A percentile compares a stretch with the other conserved stretches of the same genome.
Evolutionary conservation across 257 asterid genomes (phyloP).

Genomic region (Nicotiana noctiflora): DNA sequence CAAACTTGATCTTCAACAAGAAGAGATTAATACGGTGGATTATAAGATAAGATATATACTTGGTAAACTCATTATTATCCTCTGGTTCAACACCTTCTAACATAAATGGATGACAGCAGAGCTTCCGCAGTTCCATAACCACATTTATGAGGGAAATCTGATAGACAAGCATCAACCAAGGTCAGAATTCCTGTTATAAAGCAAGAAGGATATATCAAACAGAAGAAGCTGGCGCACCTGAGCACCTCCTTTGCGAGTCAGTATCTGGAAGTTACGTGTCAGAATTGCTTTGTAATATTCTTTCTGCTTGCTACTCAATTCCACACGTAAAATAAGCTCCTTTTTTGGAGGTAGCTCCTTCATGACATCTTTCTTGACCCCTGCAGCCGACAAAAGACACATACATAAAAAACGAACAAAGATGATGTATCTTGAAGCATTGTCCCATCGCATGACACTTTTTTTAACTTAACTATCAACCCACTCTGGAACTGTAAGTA

Average conservation of each 20-base stretch:
- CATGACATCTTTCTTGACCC: conserved; percentile 96
- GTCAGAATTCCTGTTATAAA: conserved; percentile 9
- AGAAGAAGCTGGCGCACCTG: conserved; percentile 47
- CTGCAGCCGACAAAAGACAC: conserved; percentile 29
- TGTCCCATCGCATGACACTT: background rate
- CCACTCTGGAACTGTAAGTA: background rate
- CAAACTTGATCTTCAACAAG: background rate
- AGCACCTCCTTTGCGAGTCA: conserved; percentile 95
- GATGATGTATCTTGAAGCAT: background rate
- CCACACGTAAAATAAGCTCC: conserved; percentile 93
- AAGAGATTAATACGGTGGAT: background rate
- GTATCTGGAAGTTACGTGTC: conserved; percentile 92
- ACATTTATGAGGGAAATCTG: conserved; percentile 93
- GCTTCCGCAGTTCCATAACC: conserved; percentile 99
- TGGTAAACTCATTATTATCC: conserved; percentile 61
- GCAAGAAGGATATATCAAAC: conserved; percentile 11
- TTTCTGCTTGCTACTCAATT: conserved; percentile 90
- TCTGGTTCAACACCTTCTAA: conserved; percentile 99
- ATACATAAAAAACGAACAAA: background rate
- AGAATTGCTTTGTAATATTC: conserved; percentile 93
- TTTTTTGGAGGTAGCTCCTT: conserved; percentile 92
- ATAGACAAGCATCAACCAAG: conserved; percentile 19
- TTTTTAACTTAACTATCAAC: background rate
- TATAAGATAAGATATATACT: conserved; percentile 33
- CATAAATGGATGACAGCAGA: conserved; percentile 95